Evolutionary conservation across 371 early-diverging fungal species (phyloP).

Genomic region (Lichtheimia ornata): DNA sequence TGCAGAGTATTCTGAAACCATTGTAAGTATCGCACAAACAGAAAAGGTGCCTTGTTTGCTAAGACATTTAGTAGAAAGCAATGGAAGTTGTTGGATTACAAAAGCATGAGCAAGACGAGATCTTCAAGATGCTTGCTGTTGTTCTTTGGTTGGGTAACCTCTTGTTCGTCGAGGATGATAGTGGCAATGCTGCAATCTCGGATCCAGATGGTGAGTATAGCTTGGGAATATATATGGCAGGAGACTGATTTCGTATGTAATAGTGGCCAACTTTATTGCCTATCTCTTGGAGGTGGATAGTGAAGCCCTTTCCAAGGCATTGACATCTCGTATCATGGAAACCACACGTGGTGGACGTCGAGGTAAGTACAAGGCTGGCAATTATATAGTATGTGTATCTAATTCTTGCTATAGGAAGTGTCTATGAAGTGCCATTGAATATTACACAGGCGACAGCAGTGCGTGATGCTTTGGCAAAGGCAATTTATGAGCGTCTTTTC

Average conservation of each 20-base stretch:
- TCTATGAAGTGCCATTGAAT: conserved; percentile 84
- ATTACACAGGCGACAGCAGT: conserved; percentile 75
- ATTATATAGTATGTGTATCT: too few relatives aligned
- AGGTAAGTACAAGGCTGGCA: conserved; percentile 29
- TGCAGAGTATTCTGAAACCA: conserved; percentile 71
- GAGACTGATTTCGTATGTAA: not conserved
- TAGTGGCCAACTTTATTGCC: conserved; percentile 76
- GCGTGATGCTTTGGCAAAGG: conserved; percentile 87
- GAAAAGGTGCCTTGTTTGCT: not conserved
- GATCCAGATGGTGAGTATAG: conserved; percentile 60
- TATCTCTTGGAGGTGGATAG: conserved; percentile 74
- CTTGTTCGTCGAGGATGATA: conserved; percentile 70
- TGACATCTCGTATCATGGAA: conserved; percentile 76
- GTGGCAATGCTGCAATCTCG: conserved; percentile 62
- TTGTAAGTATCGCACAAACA: conserved; percentile 40
- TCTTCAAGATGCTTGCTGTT: conserved; percentile 80
- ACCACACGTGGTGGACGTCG: conserved; percentile 82
- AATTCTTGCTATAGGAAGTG: conserved; percentile 34
- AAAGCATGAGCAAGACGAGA: conserved; percentile 73
- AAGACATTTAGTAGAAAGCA: conserved; percentile 54
- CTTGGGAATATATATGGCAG: not conserved
- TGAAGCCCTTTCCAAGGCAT: conserved; percentile 63
- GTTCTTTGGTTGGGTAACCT: conserved; percentile 87
- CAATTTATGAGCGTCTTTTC: conserved; percentile 82
- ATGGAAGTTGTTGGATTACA: conserved; percentile 81